A percentile compares a stretch with the other conserved stretches of the same genome.
Conservation (phyloP, 1,284 basidiomycete genomes). For the Pseudomicrostroma phylloplanum region DNA sequence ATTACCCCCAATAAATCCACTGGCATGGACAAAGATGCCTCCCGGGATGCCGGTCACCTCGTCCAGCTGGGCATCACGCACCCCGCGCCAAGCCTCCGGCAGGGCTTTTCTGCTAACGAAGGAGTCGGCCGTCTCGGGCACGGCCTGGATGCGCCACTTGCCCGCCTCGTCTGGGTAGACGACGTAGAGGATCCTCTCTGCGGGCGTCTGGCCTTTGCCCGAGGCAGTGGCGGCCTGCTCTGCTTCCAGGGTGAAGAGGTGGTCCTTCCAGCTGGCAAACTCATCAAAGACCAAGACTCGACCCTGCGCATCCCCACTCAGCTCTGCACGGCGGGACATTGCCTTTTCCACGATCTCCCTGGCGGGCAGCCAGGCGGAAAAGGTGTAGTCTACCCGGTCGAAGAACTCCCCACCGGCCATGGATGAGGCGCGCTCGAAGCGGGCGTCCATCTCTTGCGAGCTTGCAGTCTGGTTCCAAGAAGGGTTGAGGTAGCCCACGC, state of each 20-base stretch:
- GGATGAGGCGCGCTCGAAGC: conserved; percentile 70
- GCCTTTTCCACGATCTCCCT: conserved; percentile 70
- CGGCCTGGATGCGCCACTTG: conserved; percentile 90
- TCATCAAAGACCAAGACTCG: conserved; percentile 74
- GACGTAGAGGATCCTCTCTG: conserved; percentile 66
- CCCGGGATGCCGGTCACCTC: conserved; percentile 67
- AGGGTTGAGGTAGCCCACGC: conserved; percentile 44
- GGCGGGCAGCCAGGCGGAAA: conserved; percentile 85
- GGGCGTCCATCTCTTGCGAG: conserved; percentile 23
- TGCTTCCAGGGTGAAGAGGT: conserved; percentile 58
- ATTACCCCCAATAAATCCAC: conserved; percentile 83
- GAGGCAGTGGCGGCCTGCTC: conserved; percentile 82
- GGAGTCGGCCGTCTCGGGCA: conserved; percentile 72
- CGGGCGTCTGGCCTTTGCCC: conserved; percentile 31
- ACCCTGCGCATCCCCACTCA: conserved; percentile 62
- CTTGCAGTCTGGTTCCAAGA: conserved; percentile 41
- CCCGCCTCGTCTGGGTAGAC: conserved; percentile 71
- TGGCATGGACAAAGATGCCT: conserved; percentile 86
- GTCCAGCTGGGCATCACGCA: conserved; percentile 75
- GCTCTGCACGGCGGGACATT: conserved; percentile 59
- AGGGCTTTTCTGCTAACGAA: conserved; percentile 86
- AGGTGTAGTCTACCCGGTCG: conserved; percentile 71
- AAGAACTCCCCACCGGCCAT: conserved; percentile 84
- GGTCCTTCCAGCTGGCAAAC: conserved; percentile 80
- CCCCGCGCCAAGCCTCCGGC: conserved; percentile 85